Base-by-base conservation (phyloP, 352 stramenopile genomes). In the Pythium phragmitis region DNA sequence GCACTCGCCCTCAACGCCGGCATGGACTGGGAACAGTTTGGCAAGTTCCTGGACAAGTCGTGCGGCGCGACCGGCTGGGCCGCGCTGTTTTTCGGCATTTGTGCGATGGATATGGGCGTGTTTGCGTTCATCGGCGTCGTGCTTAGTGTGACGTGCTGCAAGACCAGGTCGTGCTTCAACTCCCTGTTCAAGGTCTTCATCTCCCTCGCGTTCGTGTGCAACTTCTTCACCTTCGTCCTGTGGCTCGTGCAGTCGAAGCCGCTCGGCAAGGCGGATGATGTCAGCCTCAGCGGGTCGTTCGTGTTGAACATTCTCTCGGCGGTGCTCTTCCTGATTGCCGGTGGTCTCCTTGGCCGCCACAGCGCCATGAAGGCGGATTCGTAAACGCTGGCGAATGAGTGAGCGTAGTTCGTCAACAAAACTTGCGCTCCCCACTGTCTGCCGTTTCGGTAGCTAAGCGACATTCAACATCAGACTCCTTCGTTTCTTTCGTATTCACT, bases 141-240 rank as follows among this genome's bases (percentile, higher is more conserved):
- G 34, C 77, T 90, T 7, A 79, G 77, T 28, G 75, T 90, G 67
- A 85, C 77, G 50, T 90, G 77, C 76, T 90, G 81, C 72, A 88
- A 85, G 77, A 87, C 77, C 60, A 75, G 79, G 63, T 88, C 81
- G 19, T 62, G 71, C 55, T 84, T 90, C 67, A 80, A 87, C 61
- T 53, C 68, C 5, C 47, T 57, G 11, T 74, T 74, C 50, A 85
- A 87, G 60, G 57, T 83, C 8, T 58, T 88, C 5, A 69, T 76
- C 45, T 65, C 66, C 17, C 52, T 82, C 28, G 77, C 75, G 23
- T 74, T 80, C 26, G 58, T 81, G 7, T 54, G 66, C 12, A 85
- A 74, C 19, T 63, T 87, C 33, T 61, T 90, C 58, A 82, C 75
- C 57, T 88, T 87, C 67, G 42, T 74, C 23, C 61, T 82, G n/a